Evolutionary conservation across 495 filamentous ascomycete genomes (phyloP).

Genomic region (Copromyces sp.): DNA sequence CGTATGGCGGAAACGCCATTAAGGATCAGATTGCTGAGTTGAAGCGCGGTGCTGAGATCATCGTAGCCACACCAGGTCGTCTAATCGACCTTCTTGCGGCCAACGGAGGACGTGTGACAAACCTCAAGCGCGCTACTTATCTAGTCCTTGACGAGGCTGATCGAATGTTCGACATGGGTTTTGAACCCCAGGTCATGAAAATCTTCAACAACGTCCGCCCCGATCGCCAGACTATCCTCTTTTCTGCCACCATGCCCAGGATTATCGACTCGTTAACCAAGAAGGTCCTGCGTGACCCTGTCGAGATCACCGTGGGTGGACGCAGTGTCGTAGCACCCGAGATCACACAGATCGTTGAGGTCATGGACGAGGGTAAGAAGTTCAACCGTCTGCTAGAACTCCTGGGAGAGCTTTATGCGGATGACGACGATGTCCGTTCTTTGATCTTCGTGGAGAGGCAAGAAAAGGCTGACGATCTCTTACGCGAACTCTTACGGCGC

Average conservation of each 20-base stretch:
- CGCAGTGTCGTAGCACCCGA: slow-evolving; percentile 86
- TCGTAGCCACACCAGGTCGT: slow-evolving; percentile 92
- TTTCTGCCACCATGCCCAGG: slow-evolving; percentile 93
- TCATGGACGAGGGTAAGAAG: slow-evolving; percentile 73
- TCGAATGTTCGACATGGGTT: slow-evolving; percentile 99
- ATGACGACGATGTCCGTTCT: slow-evolving; percentile 79
- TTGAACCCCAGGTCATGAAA: slow-evolving; percentile 97
- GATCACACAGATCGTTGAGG: slow-evolving; percentile 88
- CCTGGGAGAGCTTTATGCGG: slow-evolving; percentile 75
- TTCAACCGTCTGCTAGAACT: slow-evolving; percentile 76
- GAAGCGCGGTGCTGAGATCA: slow-evolving; percentile 89
- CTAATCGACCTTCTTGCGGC: slow-evolving; percentile 92
- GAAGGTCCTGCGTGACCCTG: slow-evolving; percentile 73
- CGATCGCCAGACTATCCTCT: slow-evolving; percentile 85
- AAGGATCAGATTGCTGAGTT: slow-evolving; percentile 96
- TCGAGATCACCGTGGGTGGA: slow-evolving; percentile 89
- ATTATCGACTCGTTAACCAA: slow-evolving; percentile 86
- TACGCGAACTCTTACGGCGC: slow-evolving; percentile 73
- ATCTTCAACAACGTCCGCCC: slow-evolving; percentile 85
- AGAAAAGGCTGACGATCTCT: slow-evolving; percentile 79
- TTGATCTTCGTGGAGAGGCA: slow-evolving; percentile 94
- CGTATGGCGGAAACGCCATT: slow-evolving; percentile 91
- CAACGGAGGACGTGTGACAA: slow-evolving; percentile 87
- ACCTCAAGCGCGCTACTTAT: slow-evolving; percentile 80
- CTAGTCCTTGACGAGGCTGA: slow-evolving; percentile 95